phyloP scores from a whole-genome alignment of 768 basidiomycete genomes.

The Kwoniella heveanensis region DNA sequence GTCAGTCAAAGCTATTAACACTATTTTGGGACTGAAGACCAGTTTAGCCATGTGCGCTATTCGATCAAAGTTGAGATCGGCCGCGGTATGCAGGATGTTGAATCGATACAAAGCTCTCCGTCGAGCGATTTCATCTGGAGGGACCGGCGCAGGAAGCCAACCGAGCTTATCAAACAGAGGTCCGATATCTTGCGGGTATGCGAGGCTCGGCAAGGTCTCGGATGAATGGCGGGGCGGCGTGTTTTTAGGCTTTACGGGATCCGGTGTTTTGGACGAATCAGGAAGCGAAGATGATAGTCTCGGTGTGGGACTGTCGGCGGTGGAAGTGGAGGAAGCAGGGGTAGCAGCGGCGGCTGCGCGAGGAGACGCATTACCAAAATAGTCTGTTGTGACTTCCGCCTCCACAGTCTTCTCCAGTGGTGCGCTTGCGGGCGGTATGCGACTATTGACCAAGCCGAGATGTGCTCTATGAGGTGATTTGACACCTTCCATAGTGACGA shows the following conservation, averaged over 20 bases:
- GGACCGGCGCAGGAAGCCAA: slow-evolving; percentile 72
- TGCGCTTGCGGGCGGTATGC: slow-evolving; percentile 57
- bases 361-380: slow-evolving; percentile 44
- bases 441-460: slow-evolving; percentile 12
- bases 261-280: slow-evolving; percentile 8
- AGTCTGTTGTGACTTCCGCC: slow-evolving; percentile 58
- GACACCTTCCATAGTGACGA: neutral
- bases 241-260: neutral
- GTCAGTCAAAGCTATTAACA: slow-evolving; percentile 80
- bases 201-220: slow-evolving; percentile 19
- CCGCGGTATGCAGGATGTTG: slow-evolving; percentile 82
- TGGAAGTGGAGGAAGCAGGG: slow-evolving; percentile 39
- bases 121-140: slow-evolving; percentile 80
- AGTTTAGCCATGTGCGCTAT: slow-evolving; percentile 90
- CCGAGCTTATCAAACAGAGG: slow-evolving; percentile 49
- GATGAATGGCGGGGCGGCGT: slow-evolving; percentile 2
- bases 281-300: neutral
- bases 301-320: slow-evolving; percentile 26
- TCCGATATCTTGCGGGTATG: slow-evolving; percentile 33
- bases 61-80: slow-evolving; percentile 88
- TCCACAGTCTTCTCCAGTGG: slow-evolving; percentile 67
- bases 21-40: slow-evolving; percentile 86
- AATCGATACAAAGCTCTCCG: slow-evolving; percentile 85
- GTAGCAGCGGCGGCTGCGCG: slow-evolving; percentile 4
- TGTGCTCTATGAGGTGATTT: slow-evolving; percentile 8